phyloP scores from a whole-genome alignment of 106 monocot species.

The Dactylorhiza incarnata region DNA sequence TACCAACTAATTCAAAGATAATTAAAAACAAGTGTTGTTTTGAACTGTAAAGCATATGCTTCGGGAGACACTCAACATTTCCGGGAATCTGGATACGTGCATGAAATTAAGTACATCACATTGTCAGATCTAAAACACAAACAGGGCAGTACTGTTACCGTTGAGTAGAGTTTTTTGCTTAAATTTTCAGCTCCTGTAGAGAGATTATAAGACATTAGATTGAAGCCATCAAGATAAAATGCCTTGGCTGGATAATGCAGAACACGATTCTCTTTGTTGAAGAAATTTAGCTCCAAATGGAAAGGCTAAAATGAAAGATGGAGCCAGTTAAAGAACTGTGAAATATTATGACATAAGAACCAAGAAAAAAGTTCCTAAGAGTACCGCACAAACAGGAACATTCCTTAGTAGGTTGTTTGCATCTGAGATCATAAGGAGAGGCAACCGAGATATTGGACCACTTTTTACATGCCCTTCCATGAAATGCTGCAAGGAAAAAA shows the following conservation, averaged over 20 bases:
- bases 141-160: slow-evolving; percentile 31
- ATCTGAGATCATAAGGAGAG: slow-evolving; percentile 84
- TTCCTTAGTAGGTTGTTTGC: slow-evolving; percentile 53
- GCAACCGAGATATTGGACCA: slow-evolving; percentile 77
- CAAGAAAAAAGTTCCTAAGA: background rate
- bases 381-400: slow-evolving; percentile 92
- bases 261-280: slow-evolving; percentile 88
- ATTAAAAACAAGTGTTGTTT: slow-evolving; percentile 91
- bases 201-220: slow-evolving; percentile 92
- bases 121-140: background rate
- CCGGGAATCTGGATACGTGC: slow-evolving; percentile 54
- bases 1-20: slow-evolving; percentile 64
- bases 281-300: slow-evolving; percentile 96
- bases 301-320: slow-evolving; percentile 55
- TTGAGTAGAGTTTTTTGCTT: slow-evolving; percentile 82
- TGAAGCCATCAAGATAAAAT: slow-evolving; percentile 92
- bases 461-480: slow-evolving; percentile 98
- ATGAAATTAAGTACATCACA: slow-evolving; percentile 4
- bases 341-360: slow-evolving; percentile 1
- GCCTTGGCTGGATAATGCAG: slow-evolving; percentile 79
- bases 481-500: slow-evolving; percentile 63
- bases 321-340: slow-evolving; percentile 7
- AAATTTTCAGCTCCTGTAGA: slow-evolving; percentile 78
- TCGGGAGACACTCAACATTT: slow-evolving; percentile 84
- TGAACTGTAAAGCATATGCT: slow-evolving; percentile 80